Evolutionary conservation across 192 early-diverging fungal genomes (phyloP).

Genomic region (Piromyces sp.): DNA sequence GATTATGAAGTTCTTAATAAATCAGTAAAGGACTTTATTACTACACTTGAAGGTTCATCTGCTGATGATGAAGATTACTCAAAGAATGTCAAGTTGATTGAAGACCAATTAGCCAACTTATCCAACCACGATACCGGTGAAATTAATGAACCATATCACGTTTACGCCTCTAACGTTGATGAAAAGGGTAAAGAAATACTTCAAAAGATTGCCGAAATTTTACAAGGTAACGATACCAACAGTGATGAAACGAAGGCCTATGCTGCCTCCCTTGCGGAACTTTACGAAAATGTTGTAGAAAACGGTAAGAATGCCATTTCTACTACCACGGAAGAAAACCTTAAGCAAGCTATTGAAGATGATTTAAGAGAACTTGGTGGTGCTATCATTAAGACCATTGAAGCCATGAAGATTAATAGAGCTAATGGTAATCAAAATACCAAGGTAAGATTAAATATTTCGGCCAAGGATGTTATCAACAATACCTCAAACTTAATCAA

Average conservation of each 20-base stretch:
- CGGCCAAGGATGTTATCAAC: constrained; percentile 20
- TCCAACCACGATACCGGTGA: constrained; percentile 5
- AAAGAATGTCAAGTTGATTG: constrained; percentile 19
- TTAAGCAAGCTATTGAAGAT: constrained; percentile 13
- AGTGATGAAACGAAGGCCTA: constrained; percentile 12
- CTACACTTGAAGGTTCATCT: constrained; percentile 22
- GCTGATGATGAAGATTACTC: constrained; percentile 26
- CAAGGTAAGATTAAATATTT: constrained; percentile 15
- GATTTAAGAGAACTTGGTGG: constrained; percentile 15
- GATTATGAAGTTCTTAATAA: constrained; percentile 8
- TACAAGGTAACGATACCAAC: constrained; percentile 23
- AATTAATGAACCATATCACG: constrained; percentile 10
- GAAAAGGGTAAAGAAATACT: constrained; percentile 15
- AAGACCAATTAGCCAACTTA: constrained; percentile 9
- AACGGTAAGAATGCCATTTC: constrained; percentile 6
- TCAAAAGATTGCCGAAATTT: constrained; percentile 17
- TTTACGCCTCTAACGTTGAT: constrained; percentile 13
- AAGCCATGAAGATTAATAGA: constrained; percentile 19
- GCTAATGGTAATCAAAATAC: constrained; percentile 16
- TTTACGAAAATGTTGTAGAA: constrained; percentile 12
- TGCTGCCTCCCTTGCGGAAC: constrained; percentile 5
- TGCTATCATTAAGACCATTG: constrained; percentile 16
- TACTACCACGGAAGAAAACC: constrained; percentile 11
- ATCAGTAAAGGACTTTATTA: constrained; percentile 17
- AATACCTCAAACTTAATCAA: constrained; percentile 12